Evolutionary conservation across 805 yeast species (phyloP).

Genomic region (Cyberlindnera meyerae): DNA sequence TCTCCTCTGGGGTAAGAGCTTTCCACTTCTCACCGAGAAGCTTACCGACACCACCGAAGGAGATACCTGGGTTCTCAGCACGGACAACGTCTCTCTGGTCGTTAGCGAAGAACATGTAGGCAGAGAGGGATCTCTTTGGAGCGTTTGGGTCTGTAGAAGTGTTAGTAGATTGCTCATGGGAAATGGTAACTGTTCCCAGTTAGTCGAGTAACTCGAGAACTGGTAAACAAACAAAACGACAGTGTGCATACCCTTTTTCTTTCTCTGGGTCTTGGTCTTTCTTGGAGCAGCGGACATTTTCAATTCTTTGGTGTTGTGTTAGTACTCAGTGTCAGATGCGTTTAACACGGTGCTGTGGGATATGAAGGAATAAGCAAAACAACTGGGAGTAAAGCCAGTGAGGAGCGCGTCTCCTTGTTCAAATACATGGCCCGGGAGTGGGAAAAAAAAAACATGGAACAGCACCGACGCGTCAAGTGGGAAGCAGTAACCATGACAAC

Average conservation of each 20-base stretch:
- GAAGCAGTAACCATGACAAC: too few species aligned
- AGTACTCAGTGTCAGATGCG: conserved; percentile 5
- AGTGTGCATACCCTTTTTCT: conserved; percentile 35
- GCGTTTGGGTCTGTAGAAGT: conserved; percentile 79
- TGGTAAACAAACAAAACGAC: neutral
- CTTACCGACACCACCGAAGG: conserved; percentile 94
- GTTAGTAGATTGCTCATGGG: conserved; percentile 9
- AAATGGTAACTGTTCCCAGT: too few species aligned
- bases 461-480: too few species aligned
- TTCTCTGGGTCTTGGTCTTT: conserved; percentile 37
- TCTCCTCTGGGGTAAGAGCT: conserved; percentile 77
- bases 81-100: conserved; percentile 95
- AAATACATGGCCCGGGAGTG: too few species aligned
- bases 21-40: conserved; percentile 96
- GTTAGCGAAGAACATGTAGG: conserved; percentile 98
- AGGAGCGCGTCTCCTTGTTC: too few species aligned
- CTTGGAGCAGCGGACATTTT: conserved; percentile 38
- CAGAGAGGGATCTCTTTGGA: conserved; percentile 97
- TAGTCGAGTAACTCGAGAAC: too few species aligned
- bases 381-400: too few species aligned
- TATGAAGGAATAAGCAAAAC: too few species aligned
- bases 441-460: too few species aligned
- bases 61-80: conserved; percentile 93
- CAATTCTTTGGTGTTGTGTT: conserved; percentile 9
- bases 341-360: neutral